Percentiles rank a stretch among this genome's conserved stretches.
Evolutionary conservation across 257 asterid species (phyloP).

Genomic region (Nicotiana obtusifolia): DNA sequence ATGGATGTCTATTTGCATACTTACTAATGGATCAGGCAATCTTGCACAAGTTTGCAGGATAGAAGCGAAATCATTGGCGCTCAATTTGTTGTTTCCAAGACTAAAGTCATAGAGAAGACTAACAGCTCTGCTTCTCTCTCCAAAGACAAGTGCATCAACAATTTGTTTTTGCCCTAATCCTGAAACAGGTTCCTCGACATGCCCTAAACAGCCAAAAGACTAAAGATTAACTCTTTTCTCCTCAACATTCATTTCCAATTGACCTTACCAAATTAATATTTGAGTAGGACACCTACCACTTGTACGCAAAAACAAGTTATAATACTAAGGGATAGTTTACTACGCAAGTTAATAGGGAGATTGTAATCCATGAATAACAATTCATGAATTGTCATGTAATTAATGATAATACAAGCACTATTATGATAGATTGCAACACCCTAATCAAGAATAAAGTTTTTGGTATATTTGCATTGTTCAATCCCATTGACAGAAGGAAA

Average conservation of each 20-base stretch:
- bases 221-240: constrained; percentile 1
- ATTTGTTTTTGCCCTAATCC: constrained; percentile 40
- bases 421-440: not conserved
- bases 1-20: constrained; percentile 7
- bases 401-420: not conserved
- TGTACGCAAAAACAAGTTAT: not conserved
- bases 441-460: not conserved
- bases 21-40: constrained; percentile 76
- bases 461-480: too few species aligned
- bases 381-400: not conserved
- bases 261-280: not conserved
- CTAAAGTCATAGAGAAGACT: constrained; percentile 50
- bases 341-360: not conserved
- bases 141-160: constrained; percentile 53
- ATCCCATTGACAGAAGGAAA: too few species aligned
- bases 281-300: not conserved
- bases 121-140: constrained; percentile 67
- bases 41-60: constrained; percentile 66
- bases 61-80: constrained; percentile 39
- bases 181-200: constrained; percentile 15
- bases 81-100: constrained; percentile 31
- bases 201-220: constrained; percentile 30
- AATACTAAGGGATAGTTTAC: not conserved
- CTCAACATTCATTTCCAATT: not conserved
- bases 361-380: not conserved